Conservation (phyloP, 2,329 filamentous ascomycete genomes). For the Trichoderma breve region DNA sequence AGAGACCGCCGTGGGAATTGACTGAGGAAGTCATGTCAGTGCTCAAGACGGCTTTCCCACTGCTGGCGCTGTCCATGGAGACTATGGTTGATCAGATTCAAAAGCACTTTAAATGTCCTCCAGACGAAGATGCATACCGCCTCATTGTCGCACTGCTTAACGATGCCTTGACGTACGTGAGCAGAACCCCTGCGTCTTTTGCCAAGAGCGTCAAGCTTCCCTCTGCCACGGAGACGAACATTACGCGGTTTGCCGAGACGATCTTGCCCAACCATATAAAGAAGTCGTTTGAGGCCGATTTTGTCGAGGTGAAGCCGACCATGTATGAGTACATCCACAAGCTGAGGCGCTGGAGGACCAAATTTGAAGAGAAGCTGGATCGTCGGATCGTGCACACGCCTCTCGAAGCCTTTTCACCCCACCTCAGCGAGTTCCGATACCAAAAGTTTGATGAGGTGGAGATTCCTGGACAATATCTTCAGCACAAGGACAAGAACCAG, state of each 20-base stretch:
- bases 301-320: constrained; percentile 90
- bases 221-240: constrained; percentile 87
- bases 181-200: constrained; percentile 80
- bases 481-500: constrained; percentile 98
- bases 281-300: constrained; percentile 96
- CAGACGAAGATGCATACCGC: constrained; percentile 95
- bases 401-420: constrained; percentile 82
- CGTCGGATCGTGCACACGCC: constrained; percentile 70
- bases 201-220: constrained; percentile 90
- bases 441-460: constrained; percentile 99
- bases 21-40: constrained; percentile 94
- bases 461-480: constrained; percentile 92
- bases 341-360: constrained; percentile 90
- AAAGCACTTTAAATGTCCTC: constrained; percentile 98
- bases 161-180: constrained; percentile 89
- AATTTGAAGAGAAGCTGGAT: constrained; percentile 97
- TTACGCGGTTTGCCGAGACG: constrained; percentile 93
- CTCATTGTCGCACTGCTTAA: constrained; percentile 97
- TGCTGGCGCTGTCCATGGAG: constrained; percentile 96
- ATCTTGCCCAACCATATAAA: constrained; percentile 93
- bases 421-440: constrained; percentile 94
- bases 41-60: constrained; percentile 93
- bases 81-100: constrained; percentile 99
- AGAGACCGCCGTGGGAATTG: constrained; percentile 91
- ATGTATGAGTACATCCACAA: constrained; percentile 99